A percentile compares a stretch with the other conserved stretches of the same genome.
Evolutionary conservation across 1,284 basidiomycete genomes (phyloP).

Genomic region (Ceratobasidium sp.): DNA sequence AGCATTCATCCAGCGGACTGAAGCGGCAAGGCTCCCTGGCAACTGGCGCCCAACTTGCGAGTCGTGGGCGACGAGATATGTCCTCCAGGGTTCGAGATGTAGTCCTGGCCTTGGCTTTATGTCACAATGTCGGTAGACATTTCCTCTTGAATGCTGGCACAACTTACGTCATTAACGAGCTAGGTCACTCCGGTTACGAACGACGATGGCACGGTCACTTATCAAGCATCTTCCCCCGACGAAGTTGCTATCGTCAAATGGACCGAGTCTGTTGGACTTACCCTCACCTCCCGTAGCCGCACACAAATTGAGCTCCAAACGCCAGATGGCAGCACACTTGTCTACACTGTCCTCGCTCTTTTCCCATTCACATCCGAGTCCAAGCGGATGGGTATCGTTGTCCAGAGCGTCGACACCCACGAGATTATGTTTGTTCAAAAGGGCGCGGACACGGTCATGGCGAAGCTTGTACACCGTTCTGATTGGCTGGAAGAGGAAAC

Average conservation of each 20-base stretch:
- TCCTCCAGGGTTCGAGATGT: slow-evolving; percentile 95
- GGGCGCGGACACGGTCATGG: slow-evolving; percentile 98
- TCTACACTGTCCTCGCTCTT: slow-evolving; percentile 91
- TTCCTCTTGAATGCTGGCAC: not conserved
- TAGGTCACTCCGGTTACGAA: slow-evolving; percentile 96
- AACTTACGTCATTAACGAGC: not conserved
- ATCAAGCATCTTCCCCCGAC: slow-evolving; percentile 98
- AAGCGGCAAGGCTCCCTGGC: slow-evolving; percentile 59
- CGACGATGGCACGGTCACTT: slow-evolving; percentile 93
- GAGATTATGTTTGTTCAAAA: slow-evolving; percentile 95
- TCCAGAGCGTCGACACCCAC: slow-evolving; percentile 80
- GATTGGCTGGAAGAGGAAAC: slow-evolving; percentile 99
- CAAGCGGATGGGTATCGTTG: slow-evolving; percentile 98
- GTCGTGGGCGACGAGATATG: slow-evolving; percentile 92
- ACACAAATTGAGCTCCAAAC: slow-evolving; percentile 85
- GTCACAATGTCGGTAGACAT: slow-evolving; percentile 86
- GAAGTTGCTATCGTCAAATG: slow-evolving; percentile 99
- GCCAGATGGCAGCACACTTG: slow-evolving; percentile 71
- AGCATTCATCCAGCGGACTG: slow-evolving; percentile 33
- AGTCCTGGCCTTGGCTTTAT: slow-evolving; percentile 92
- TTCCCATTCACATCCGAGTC: slow-evolving; percentile 99
- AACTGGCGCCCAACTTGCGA: slow-evolving; percentile 84
- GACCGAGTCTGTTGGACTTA: slow-evolving; percentile 95
- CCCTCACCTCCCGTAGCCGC: slow-evolving; percentile 89
- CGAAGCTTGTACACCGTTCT: slow-evolving; percentile 92